Evolutionary conservation across 164 flowering plant genomes (phyloP).

Genomic region (Vitis rotundifolia): DNA sequence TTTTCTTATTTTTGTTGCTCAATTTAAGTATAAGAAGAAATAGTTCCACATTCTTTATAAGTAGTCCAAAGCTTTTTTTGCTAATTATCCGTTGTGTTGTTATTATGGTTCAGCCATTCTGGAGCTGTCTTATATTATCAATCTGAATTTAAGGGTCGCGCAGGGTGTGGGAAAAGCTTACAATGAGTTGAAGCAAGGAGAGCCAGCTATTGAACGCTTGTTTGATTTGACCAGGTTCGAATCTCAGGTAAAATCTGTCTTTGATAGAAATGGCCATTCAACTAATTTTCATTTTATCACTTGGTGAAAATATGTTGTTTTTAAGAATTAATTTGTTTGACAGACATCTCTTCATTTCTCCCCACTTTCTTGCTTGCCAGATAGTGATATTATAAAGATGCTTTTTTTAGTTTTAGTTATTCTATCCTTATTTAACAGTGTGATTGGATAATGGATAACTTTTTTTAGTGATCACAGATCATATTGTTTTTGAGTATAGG

Average conservation of each 20-base stretch:
- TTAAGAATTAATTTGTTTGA: too few species aligned
- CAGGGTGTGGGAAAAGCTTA: constrained; percentile 97
- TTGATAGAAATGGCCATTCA: too few species aligned
- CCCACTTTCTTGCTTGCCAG: too few species aligned
- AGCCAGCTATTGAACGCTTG: constrained; percentile 90
- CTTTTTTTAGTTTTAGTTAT: background rate
- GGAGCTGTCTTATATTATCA: constrained; percentile 30
- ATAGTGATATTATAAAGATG: too few species aligned
- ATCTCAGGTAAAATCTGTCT: constrained; percentile 49
- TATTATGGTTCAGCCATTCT: constrained; percentile 25
- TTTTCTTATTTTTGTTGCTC: too few species aligned
- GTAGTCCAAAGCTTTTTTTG: constrained; percentile 1
- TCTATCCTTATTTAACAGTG: background rate
- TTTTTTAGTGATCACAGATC: background rate
- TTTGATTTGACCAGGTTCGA: constrained; percentile 67
- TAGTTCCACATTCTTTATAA: background rate
- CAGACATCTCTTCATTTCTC: too few species aligned
- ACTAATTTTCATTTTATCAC: too few species aligned
- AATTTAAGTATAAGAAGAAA: background rate
- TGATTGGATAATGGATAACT: background rate
- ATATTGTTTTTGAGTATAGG: constrained; percentile 38
- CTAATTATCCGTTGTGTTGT: constrained; percentile 2
- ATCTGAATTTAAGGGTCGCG: constrained; percentile 44
- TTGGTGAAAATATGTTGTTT: too few species aligned
- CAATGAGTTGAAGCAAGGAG: constrained; percentile 93